These are phyloP conservation scores for Dichotomopilus funicola DNA, from an alignment of 2,329 filamentous ascomycete species.

Conservation along the genomic window DNA sequence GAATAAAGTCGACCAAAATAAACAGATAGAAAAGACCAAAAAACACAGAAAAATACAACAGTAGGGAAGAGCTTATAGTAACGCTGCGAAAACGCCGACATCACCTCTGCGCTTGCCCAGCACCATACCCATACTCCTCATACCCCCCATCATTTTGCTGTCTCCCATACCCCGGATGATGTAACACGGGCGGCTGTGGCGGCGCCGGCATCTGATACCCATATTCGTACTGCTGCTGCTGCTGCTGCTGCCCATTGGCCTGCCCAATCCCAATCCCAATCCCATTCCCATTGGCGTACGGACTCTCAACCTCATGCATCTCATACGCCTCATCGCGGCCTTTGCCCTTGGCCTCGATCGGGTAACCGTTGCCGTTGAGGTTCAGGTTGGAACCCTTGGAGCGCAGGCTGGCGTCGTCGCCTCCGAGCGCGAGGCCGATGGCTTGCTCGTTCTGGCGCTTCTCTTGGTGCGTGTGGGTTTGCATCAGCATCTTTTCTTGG, in stretches of 20 bases:
- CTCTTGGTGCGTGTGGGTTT: slow-evolving; percentile 25
- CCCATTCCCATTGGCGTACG: slow-evolving; percentile 13
- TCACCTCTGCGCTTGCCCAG: not conserved
- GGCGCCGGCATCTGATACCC: slow-evolving; percentile 20
- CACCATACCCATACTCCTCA: not conserved
- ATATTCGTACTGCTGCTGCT: slow-evolving; percentile 2
- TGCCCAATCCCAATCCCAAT: not conserved
- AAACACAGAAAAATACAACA: no score
- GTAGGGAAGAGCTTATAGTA: no score
- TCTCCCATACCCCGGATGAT: slow-evolving; percentile 42
- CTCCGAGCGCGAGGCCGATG: slow-evolving; percentile 41
- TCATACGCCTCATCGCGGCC: slow-evolving; percentile 36
- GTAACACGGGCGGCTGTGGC: slow-evolving; percentile 36
- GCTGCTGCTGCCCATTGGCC: not conserved
- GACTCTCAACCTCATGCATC: slow-evolving; percentile 39
- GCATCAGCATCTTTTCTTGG: slow-evolving; percentile 27
- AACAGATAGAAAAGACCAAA: no score
- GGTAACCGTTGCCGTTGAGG: slow-evolving; percentile 21
- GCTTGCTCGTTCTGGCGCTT: slow-evolving; percentile 24
- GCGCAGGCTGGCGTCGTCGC: slow-evolving; percentile 29
- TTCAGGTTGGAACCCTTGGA: slow-evolving; percentile 28
- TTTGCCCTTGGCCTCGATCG: slow-evolving; percentile 36
- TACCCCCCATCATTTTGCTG: slow-evolving; percentile 18
- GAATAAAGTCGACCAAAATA: no score
- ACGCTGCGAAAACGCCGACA: not conserved